These are phyloP conservation scores for Microthyrium microscopicum DNA, from an alignment of 2,329 filamentous ascomycete genomes.

Conservation along the genomic window DNA sequence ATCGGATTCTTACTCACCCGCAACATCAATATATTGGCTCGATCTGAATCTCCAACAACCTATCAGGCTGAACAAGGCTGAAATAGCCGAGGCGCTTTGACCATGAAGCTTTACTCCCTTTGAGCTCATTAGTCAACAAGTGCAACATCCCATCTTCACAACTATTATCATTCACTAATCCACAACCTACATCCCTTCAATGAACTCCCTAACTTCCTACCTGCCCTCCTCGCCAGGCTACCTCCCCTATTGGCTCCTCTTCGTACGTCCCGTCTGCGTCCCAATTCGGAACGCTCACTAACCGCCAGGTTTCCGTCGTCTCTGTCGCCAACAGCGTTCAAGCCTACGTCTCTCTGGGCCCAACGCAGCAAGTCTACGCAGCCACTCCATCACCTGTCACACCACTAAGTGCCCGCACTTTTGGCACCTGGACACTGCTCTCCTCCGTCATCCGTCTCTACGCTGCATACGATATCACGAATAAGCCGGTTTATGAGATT, in stretches of 20 bases:
- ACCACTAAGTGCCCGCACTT: constrained; percentile 59
- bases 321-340: constrained; percentile 76
- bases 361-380: constrained; percentile 71
- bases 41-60: too few relatives aligned
- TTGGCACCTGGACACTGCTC: constrained; percentile 77
- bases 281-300: constrained; percentile 1
- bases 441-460: constrained; percentile 64
- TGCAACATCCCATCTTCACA: too few relatives aligned
- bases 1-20: too few relatives aligned
- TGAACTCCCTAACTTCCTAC: constrained; percentile 21
- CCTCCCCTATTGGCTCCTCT: constrained; percentile 48
- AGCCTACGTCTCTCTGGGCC: constrained; percentile 63
- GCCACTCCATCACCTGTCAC: constrained; percentile 38
- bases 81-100: too few relatives aligned
- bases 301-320: constrained; percentile 59
- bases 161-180: too few relatives aligned
- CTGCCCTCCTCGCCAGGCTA: constrained; percentile 32
- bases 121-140: too few relatives aligned
- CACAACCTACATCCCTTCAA: too few relatives aligned
- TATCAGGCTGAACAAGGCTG: too few relatives aligned
- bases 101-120: too few relatives aligned
- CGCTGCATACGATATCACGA: constrained; percentile 64
- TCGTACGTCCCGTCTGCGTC: constrained; percentile 29
- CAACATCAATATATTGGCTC: too few relatives aligned
- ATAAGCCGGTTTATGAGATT: constrained; percentile 60